Percentiles rank a stretch among this genome's conserved stretches.
Conservation (phyloP, 2,329 filamentous ascomycete species). For the Claviceps sp. region DNA sequence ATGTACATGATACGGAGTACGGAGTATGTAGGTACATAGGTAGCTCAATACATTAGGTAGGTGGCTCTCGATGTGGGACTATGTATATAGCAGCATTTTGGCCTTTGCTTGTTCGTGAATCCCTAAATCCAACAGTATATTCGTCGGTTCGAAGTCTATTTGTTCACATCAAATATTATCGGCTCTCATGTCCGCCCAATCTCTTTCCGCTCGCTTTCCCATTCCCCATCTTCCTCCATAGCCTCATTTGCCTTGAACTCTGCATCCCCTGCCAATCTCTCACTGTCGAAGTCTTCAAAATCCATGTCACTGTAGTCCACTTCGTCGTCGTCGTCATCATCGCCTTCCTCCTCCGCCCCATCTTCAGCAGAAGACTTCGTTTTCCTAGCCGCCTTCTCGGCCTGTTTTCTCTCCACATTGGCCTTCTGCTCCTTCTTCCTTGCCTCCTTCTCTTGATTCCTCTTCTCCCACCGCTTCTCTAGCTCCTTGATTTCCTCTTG, state of each 20-base stretch:
- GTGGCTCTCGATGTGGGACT: no score
- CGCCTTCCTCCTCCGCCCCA: slow-evolving; percentile 22
- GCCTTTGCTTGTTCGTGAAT: no score
- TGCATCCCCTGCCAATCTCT: slow-evolving; percentile 34
- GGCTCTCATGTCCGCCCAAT: not conserved
- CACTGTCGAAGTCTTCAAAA: slow-evolving; percentile 37
- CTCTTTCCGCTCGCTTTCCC: slow-evolving; percentile 34
- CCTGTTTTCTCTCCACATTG: slow-evolving; percentile 78
- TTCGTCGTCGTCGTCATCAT: slow-evolving; percentile 21
- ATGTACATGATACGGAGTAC: no score
- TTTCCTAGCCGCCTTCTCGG: slow-evolving; percentile 27
- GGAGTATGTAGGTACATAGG: no score
- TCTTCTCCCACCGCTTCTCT: slow-evolving; percentile 71
- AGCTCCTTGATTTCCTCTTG: slow-evolving; percentile 63
- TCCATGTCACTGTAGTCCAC: slow-evolving; percentile 32
- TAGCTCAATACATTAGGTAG: no score
- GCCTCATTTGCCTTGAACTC: slow-evolving; percentile 34
- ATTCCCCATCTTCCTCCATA: slow-evolving; percentile 37
- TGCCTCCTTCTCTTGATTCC: slow-evolving; percentile 66
- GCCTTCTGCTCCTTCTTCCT: slow-evolving; percentile 72
- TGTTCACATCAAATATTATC: no score
- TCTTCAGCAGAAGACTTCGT: slow-evolving; percentile 21
- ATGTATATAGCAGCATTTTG: no score
- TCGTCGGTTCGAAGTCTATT: no score
- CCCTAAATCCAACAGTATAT: no score